Conservation (phyloP, 1,284 basidiomycete species). For the Leucoagaricus sp. region DNA sequence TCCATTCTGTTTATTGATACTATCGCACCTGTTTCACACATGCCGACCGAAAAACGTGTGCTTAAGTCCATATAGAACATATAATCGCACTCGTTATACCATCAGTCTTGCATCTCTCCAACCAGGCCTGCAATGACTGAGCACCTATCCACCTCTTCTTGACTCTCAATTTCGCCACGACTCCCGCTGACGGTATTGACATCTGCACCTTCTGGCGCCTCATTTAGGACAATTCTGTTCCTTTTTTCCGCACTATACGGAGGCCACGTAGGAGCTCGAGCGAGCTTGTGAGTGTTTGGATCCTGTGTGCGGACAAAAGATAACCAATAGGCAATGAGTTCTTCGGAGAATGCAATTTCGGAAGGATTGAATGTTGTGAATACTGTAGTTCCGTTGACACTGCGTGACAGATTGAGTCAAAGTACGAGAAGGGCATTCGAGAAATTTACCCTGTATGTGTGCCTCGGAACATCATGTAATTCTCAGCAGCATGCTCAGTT, state of each 20-base stretch:
- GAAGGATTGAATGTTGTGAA: constrained; percentile 36
- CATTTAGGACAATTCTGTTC: constrained; percentile 46
- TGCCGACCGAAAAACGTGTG: no score
- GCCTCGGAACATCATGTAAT: constrained; percentile 66
- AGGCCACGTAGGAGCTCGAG: constrained; percentile 46
- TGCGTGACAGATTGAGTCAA: constrained; percentile 21
- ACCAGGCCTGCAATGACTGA: constrained; percentile 35
- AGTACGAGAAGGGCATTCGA: neutral
- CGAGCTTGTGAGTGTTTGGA: constrained; percentile 53
- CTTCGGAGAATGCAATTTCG: constrained; percentile 49
- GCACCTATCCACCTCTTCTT: constrained; percentile 40
- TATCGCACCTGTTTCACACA: neutral
- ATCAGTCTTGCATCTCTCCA: constrained; percentile 31
- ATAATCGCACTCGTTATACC: no score
- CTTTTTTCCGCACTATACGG: constrained; percentile 29
- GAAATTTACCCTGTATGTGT: constrained; percentile 53
- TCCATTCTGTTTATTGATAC: no score
- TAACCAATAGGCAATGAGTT: constrained; percentile 61
- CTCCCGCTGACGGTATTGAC: constrained; percentile 39
- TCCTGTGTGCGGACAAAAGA: constrained; percentile 56
- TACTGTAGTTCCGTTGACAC: constrained; percentile 43
- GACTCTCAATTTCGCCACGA: constrained; percentile 40
- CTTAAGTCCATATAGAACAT: no score
- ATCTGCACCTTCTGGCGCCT: constrained; percentile 32
- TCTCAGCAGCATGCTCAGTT: constrained; percentile 56